Evolutionary conservation across 2,329 filamentous ascomycete genomes (phyloP).

Genomic region (Talaromyces amestolkiae): DNA sequence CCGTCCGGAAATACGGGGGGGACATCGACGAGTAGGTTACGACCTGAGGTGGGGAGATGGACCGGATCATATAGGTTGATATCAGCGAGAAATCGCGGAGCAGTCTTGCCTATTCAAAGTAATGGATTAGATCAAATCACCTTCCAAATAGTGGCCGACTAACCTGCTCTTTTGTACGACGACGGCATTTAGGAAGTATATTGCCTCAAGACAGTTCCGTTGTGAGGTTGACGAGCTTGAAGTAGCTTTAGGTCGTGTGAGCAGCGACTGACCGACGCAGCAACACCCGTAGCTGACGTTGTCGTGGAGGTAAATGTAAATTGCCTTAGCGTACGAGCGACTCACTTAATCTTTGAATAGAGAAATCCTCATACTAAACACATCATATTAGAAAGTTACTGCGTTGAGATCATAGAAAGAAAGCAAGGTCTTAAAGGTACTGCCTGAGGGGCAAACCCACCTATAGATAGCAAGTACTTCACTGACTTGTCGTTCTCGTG

Average conservation of each 20-base stretch:
- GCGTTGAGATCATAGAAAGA: neutral
- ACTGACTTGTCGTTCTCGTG: neutral
- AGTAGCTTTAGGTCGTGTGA: neutral
- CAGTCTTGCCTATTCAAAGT: conserved; percentile 45
- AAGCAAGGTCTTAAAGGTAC: conserved; percentile 12
- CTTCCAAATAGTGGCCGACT: conserved; percentile 26
- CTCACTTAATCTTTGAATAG: neutral
- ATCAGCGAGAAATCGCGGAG: conserved; percentile 50
- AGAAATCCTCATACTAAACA: conserved; percentile 3
- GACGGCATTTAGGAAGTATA: conserved; percentile 24
- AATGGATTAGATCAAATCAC: neutral
- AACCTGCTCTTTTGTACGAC: conserved; percentile 33
- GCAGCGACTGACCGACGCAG: neutral
- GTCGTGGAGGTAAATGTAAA: neutral
- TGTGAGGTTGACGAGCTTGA: neutral
- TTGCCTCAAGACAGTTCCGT: neutral
- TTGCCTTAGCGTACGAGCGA: neutral
- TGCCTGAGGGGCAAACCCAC: conserved; percentile 18
- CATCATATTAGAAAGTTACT: neutral
- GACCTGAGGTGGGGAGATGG: conserved; percentile 44
- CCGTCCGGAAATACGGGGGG: conserved; percentile 51
- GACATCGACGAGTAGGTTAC: conserved; percentile 58
- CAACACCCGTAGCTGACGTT: neutral
- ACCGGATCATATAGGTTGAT: conserved; percentile 44
- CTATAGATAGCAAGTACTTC: conserved; percentile 7